Evolutionary conservation across 2,329 filamentous ascomycete species (phyloP), one percentile per base, ranked within the genome.

Genomic region (Penicillium palitans): DNA sequence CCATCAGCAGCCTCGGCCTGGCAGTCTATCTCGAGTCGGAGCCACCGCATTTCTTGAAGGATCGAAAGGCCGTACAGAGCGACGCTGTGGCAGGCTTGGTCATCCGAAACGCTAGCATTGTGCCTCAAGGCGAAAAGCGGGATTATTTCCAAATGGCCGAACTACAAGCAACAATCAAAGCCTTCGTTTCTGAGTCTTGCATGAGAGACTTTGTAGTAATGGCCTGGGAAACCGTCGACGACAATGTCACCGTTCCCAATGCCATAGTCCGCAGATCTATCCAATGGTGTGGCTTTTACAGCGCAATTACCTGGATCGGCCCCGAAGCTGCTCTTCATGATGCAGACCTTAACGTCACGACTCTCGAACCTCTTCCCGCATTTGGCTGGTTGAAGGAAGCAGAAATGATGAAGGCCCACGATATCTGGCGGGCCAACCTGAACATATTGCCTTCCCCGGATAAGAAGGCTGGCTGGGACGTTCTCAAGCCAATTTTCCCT

Each of bases 241-340:
- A 81, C 53, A 61, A 72, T 35, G 72, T 72, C 6, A 40, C 63
- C 4, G 35, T 78, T 15, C 69, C 74, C 2, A 78, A 80, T 62
- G 76, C 78, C 0, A 73, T 80, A 9, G 62, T 78, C 17, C 76
- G 76, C 57, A 67, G 79, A 46, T 77, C 75, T 31, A 73, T 76
- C 46, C 72, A 76, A 31, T 81, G 79, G 79, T 79, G 76, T 61
- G 74, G 74, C 27, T 81, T 79, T 61, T 79, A 80, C 64, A 80
- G 74, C 58, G 74, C 72, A 5, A 68, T 80, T 6, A 70, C 73
- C 7, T 81, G 78, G 77, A 78, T 80, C 50, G 78, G 77, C 6
- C 59, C 72, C 1, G 58, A 70, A 45, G 62, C 69, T 27, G 73
- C 79, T 8, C 62, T 81, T 19, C 62, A 64, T 4, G 68, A 80